Base-by-base conservation (phyloP, 2,329 filamentous ascomycete species). In the Ophiostoma australiae region DNA sequence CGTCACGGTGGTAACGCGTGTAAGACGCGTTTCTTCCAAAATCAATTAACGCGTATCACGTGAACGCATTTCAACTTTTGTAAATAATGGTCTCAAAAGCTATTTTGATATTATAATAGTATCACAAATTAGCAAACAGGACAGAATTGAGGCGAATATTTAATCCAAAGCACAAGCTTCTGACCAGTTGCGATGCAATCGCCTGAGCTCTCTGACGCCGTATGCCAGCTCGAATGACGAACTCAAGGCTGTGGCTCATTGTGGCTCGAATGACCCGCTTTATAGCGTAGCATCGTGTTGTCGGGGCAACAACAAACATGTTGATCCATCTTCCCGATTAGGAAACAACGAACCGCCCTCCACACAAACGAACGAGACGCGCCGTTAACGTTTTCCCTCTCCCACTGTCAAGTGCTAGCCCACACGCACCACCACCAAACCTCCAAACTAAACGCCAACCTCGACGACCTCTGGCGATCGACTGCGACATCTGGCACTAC, bases 11-110 rank as follows among this genome's bases (percentile, higher is more conserved):
- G 70, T 48, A 73, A 74, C 74, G 74, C 72, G 74, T 72, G 23
- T 48, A 20, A 68, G 70, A 74, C 74, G 73, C 74, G 73, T 69
- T 66, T 35, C 33, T 13, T 27, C 15, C 48, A 70, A 39, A 70
- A 68, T 67, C 72, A 73, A 67, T 75, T 75, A 73, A 75, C 67
- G 70, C 70, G 69, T 66, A 31, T 74, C 73, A 74, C 73, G 73
- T 75, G 74, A 73, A 31, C 7, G 27, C 13, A 27, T 27, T 23
- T 58, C 3, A 27, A 3, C 1, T 27, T 27, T 27, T 27, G 23
- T 27, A 27, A 13, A 58, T 27, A 48, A 20, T 48, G 44, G 17
- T 17, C 6, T 20, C 44, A 48, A 48, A 48, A 48, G 7, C 4
- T 2, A n/a, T 4, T 41, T 41, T 41, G 13, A 4, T 41, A 11